Evolutionary conservation across 257 asterid species (phyloP).

Genomic region (Solanum ossicruentum): DNA sequence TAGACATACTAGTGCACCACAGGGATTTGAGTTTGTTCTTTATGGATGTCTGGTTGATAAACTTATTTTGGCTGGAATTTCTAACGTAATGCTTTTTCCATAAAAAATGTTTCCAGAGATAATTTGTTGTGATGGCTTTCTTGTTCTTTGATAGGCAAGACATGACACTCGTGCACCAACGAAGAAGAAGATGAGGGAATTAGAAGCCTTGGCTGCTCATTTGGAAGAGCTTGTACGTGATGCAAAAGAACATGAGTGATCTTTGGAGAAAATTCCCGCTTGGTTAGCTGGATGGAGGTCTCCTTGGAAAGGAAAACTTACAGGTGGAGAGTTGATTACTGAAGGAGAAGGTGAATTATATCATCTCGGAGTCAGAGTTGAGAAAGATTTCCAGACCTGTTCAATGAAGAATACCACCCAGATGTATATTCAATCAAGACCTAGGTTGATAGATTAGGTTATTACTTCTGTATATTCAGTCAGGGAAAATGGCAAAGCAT

Average conservation of each 20-base stretch:
- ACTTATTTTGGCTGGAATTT: neutral
- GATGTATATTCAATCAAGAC: conserved; percentile 79
- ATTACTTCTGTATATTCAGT: neutral
- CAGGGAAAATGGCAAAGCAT: neutral
- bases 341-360: conserved; percentile 82
- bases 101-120: neutral
- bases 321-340: conserved; percentile 78
- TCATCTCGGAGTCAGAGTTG: conserved; percentile 72
- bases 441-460: conserved; percentile 42
- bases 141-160: conserved; percentile 51
- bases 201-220: conserved; percentile 52
- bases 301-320: conserved; percentile 82
- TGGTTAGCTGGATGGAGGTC: conserved; percentile 83
- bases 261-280: conserved; percentile 40
- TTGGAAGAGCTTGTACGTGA: conserved; percentile 42
- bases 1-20: neutral
- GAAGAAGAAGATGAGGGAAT: conserved; percentile 63
- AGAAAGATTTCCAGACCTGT: conserved; percentile 53
- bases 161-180: conserved; percentile 99
- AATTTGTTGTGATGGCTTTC: neutral
- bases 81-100: neutral
- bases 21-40: neutral
- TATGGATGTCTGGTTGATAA: neutral
- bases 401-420: conserved; percentile 74
- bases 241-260: conserved; percentile 35